Evolutionary conservation across 2,329 filamentous ascomycete species (phyloP).

Genomic region (Monosporascus cannonballus): DNA sequence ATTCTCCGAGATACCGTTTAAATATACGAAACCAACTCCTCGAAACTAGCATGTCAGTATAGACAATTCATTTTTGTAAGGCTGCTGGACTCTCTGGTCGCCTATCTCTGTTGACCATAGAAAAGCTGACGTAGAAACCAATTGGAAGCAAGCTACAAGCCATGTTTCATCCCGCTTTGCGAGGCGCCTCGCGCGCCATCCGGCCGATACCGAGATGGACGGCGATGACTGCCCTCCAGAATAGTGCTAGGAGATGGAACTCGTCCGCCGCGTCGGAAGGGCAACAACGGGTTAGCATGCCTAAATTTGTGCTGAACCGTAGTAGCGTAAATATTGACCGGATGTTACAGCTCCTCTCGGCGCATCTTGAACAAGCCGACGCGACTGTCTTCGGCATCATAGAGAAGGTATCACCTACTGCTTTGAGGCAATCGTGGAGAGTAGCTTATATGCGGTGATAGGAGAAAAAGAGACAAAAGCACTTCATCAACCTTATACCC

Average conservation of each 20-base stretch:
- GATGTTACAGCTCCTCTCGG: conserved; percentile 62
- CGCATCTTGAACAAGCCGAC: conserved; percentile 77
- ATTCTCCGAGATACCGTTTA: too few species aligned
- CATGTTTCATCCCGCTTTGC: conserved; percentile 44
- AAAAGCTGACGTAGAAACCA: not conserved
- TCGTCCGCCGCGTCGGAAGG: conserved; percentile 46
- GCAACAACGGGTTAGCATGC: conserved; percentile 50
- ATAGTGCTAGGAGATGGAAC: conserved; percentile 29
- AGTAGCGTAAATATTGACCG: conserved; percentile 5
- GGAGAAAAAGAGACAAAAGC: conserved; percentile 95
- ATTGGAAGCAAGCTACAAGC: not conserved
- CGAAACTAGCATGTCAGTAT: too few species aligned
- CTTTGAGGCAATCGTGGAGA: not conserved
- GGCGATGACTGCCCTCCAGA: conserved; percentile 13
- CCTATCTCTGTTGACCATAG: not conserved
- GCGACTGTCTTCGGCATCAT: conserved; percentile 83
- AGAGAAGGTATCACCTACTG: conserved; percentile 60
- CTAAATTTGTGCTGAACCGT: too few species aligned
- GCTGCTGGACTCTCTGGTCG: not conserved
- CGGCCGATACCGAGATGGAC: conserved; percentile 31
- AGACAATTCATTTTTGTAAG: too few species aligned
- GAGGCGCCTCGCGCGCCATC: conserved; percentile 42
- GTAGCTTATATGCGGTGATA: conserved; percentile 30
- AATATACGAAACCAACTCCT: too few species aligned
- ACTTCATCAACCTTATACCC: conserved; percentile 96